Conservation (phyloP, 441 rosid species). For the Pelargonium fulgidum region DNA sequence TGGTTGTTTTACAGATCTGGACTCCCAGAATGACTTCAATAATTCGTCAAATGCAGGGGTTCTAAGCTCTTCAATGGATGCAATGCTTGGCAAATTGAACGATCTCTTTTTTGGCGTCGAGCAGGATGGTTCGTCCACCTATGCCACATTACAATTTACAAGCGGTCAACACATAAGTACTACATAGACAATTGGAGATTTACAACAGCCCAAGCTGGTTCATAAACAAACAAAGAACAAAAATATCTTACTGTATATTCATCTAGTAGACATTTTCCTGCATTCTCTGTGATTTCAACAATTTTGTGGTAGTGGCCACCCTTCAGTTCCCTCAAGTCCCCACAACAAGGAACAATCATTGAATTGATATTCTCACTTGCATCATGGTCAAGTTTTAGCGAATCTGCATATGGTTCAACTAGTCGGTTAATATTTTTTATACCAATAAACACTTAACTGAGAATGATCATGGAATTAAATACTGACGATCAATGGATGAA, state of each 20-base stretch:
- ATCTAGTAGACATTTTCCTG: slow-evolving; percentile 80
- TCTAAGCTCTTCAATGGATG: slow-evolving; percentile 85
- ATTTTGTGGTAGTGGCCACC: slow-evolving; percentile 79
- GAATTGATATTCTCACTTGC: slow-evolving; percentile 80
- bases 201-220: too few species aligned
- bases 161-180: too few species aligned
- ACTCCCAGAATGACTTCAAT: slow-evolving; percentile 63
- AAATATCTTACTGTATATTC: slow-evolving; percentile 60
- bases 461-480: slow-evolving; percentile 12
- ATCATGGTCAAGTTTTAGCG: slow-evolving; percentile 79
- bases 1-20: slow-evolving; percentile 46
- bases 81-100: slow-evolving; percentile 61
- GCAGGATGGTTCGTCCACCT: slow-evolving; percentile 96
- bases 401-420: slow-evolving; percentile 42
- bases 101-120: slow-evolving; percentile 81
- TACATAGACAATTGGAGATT: too few species aligned
- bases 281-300: slow-evolving; percentile 70
- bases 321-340: slow-evolving; percentile 69
- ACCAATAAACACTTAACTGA: background rate
- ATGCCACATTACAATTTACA: too few species aligned
- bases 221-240: too few species aligned
- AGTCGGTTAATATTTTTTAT: background rate
- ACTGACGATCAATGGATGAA: slow-evolving; percentile 73
- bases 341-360: slow-evolving; percentile 71
- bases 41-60: slow-evolving; percentile 85